Evolutionary conservation across 1,284 basidiomycete genomes (phyloP), one percentile per base, ranked within the genome.

Genomic region (Pyrrhoderma noxium): DNA sequence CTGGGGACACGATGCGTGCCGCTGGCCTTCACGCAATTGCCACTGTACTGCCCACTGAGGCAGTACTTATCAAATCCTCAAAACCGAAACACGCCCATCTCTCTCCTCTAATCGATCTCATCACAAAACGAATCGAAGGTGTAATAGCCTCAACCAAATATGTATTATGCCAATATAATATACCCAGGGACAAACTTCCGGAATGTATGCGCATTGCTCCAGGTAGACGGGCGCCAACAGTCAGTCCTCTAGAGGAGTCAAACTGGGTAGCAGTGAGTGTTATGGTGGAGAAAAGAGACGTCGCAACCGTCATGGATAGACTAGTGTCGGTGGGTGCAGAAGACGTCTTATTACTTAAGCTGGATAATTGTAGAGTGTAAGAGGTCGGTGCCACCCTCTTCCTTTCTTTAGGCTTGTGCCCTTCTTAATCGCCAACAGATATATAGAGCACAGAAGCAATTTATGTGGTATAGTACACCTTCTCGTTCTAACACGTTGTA

Each of bases 1-100:
- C 92, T n/a, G 95, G 95, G 25, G 96, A 99, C 62, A 99, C 95
- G 1, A 99, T 99, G 96, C 91, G 95, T 39, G 96, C 95, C 21
- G 95, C 94, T 1, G 95, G 95, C 44, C 75, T 99, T 49, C 89
- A 91, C 67, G 82, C 93, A 27, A 96, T 99, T 63, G 87, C 85
- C 41, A 95, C 92, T 1, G 69, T 99, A 13, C 79, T 98, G 51
- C 67, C 81, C 42, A 90, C 93, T 0, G 89, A 99, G 70, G 95
- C 95, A 2, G 91, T 97, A 49, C 80, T 99, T 42, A 97, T 99
- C 74, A 86, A 84, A 55, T 90, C 93, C 1, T 72, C 70, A 49
- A 73, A 70, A 7, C 79, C 81, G 0, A 85, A 85, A 58, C 82
- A 91, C 68, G 73, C 79, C 0, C 70, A 83, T 2, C 72, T 85